Percentiles rank a stretch among this genome's conserved stretches.
phyloP scores from a whole-genome alignment of 768 basidiomycete species.

The Aureoboletus auriporus region DNA sequence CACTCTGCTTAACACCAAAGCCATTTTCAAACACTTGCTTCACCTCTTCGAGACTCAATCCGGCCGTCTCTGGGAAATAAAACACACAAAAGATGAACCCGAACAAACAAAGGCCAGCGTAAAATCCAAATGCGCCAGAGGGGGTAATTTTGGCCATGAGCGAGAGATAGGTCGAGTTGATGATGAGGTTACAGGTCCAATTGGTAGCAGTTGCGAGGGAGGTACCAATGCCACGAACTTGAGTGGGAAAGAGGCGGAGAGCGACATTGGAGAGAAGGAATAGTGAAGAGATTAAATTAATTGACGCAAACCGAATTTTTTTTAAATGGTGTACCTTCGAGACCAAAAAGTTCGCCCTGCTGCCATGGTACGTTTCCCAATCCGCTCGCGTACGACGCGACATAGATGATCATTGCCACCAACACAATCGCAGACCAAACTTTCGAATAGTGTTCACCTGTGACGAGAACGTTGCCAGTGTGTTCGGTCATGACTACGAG shows the following conservation, averaged over 20 bases:
- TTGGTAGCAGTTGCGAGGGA: conserved; percentile 73
- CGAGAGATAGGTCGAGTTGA: conserved; percentile 75
- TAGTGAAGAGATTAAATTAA: background rate
- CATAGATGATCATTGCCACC: conserved; percentile 80
- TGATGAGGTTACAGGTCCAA: conserved; percentile 74
- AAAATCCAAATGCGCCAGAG: conserved; percentile 73
- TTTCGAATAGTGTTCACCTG: conserved; percentile 53
- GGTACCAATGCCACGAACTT: conserved; percentile 75
- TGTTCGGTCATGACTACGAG: conserved; percentile 51
- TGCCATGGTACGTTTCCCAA: conserved; percentile 85
- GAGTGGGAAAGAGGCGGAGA: background rate
- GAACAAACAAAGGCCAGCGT: conserved; percentile 66
- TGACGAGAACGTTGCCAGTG: conserved; percentile 58
- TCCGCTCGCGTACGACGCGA: conserved; percentile 77
- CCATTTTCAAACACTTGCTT: conserved; percentile 57
- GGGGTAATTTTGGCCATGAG: conserved; percentile 74
- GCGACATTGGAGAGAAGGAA: background rate
- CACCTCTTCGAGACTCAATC: conserved; percentile 66
- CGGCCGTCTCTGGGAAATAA: conserved; percentile 81
- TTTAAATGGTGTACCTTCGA: conserved; percentile 51
- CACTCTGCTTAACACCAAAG: conserved; percentile 61
- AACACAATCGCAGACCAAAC: conserved; percentile 67
- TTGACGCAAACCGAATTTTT: too few species aligned
- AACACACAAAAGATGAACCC: conserved; percentile 65
- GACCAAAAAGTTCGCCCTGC: conserved; percentile 77